Percentiles rank a stretch among this genome's conserved stretches.
Evolutionary conservation across 371 early-diverging fungal species (phyloP).

Genomic region (Pancytospora epiphaga): DNA sequence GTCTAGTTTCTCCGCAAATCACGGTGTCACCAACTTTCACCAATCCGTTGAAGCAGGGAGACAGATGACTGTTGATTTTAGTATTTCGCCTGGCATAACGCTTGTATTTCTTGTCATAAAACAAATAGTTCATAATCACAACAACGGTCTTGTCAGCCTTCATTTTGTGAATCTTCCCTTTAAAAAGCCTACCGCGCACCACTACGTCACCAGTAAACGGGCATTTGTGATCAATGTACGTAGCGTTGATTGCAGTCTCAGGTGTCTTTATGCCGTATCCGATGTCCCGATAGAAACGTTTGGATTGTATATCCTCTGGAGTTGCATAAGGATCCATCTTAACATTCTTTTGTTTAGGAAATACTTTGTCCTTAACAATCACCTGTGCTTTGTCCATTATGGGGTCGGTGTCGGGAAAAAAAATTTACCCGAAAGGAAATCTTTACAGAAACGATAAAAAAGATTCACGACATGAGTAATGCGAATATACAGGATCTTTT

Average conservation of each 20-base stretch:
- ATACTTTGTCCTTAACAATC: slow-evolving; percentile 85
- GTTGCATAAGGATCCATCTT: slow-evolving; percentile 65
- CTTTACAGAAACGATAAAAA: too few relatives aligned
- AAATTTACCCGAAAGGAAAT: too few relatives aligned
- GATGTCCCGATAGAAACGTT: slow-evolving; percentile 76
- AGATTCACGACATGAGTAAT: too few relatives aligned
- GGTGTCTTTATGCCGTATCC: slow-evolving; percentile 98
- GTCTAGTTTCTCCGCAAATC: slow-evolving; percentile 70
- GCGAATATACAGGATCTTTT: too few relatives aligned
- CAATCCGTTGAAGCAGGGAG: slow-evolving; percentile 84
- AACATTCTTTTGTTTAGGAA: slow-evolving; percentile 72
- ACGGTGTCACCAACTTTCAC: slow-evolving; percentile 80
- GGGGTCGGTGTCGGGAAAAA: too few relatives aligned
- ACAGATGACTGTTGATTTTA: slow-evolving; percentile 92
- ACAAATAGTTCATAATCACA: slow-evolving; percentile 92
- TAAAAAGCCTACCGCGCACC: slow-evolving; percentile 92
- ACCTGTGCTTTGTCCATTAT: slow-evolving; percentile 74
- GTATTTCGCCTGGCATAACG: slow-evolving; percentile 99
- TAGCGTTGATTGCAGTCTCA: slow-evolving; percentile 80
- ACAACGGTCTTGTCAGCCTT: slow-evolving; percentile 97
- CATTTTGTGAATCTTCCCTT: slow-evolving; percentile 83
- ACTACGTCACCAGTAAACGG: slow-evolving; percentile 94
- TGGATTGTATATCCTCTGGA: slow-evolving; percentile 62
- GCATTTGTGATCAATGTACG: slow-evolving; percentile 99
- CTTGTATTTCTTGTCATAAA: slow-evolving; percentile 98